These are phyloP conservation scores for Populus simonii DNA, from an alignment of 345 rosid genomes.

Conservation along the genomic window DNA sequence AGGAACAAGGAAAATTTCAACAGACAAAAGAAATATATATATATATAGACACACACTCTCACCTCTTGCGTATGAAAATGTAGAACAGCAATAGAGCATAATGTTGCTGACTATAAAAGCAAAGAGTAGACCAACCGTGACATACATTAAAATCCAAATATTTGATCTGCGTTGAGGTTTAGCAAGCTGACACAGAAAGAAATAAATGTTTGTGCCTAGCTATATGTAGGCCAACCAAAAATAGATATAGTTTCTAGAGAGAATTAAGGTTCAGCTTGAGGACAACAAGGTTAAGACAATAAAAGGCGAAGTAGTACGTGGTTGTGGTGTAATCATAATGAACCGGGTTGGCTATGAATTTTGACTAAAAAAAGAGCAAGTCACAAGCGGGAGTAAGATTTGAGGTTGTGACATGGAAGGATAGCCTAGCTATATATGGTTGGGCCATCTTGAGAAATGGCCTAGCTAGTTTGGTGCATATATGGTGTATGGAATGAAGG, in stretches of 20 bases:
- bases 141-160: background rate
- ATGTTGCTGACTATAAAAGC: background rate
- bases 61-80: background rate
- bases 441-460: constrained; percentile 24
- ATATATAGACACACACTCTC: background rate
- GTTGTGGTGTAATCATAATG: constrained; percentile 22
- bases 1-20: constrained; percentile 4
- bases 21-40: background rate
- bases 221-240: constrained; percentile 10
- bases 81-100: background rate
- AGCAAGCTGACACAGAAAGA: background rate
- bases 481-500: background rate
- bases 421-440: background rate
- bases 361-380: background rate
- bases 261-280: constrained; percentile 21
- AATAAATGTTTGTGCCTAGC: background rate
- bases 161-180: background rate
- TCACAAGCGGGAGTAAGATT: constrained; percentile 6
- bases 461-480: background rate
- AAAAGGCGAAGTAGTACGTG: constrained; percentile 5
- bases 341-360: constrained; percentile 18
- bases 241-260: constrained; percentile 18
- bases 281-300: constrained; percentile 41
- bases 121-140: background rate
- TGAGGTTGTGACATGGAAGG: background rate